A percentile compares a stretch with the other conserved stretches of the same genome.
phyloP scores from a whole-genome alignment of 208 protist species.

The Leishmania turanica region DNA sequence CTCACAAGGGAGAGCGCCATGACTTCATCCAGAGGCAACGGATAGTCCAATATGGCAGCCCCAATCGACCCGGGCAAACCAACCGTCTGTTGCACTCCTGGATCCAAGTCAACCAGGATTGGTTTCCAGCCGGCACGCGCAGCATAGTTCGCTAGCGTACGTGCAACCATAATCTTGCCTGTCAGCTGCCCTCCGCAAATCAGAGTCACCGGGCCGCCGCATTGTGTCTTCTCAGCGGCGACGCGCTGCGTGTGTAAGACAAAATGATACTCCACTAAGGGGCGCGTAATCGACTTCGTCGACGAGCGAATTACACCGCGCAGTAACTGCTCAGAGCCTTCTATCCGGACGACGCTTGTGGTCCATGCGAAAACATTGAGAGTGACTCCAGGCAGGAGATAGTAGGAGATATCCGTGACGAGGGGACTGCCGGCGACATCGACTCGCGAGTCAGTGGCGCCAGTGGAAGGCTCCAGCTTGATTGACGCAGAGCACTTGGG shows the following conservation, averaged over 20 bases:
- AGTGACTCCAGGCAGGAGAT: conserved; percentile 55
- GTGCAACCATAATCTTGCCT: conserved; percentile 52
- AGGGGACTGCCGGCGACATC: conserved; percentile 75
- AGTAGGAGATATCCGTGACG: conserved; percentile 66
- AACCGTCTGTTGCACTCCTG: conserved; percentile 52
- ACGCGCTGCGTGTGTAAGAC: conserved; percentile 57
- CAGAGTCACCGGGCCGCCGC: conserved; percentile 61
- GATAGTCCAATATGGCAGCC: conserved; percentile 72
- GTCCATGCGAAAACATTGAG: conserved; percentile 73
- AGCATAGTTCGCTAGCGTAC: conserved; percentile 78
- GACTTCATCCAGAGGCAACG: conserved; percentile 69
- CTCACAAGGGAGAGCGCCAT: conserved; percentile 49
- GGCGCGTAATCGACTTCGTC: conserved; percentile 50
- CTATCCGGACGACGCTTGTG: conserved; percentile 53
- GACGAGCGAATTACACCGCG: conserved; percentile 52
- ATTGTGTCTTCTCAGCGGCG: conserved; percentile 40
- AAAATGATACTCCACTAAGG: conserved; percentile 87
- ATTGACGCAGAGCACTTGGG: conserved; percentile 53
- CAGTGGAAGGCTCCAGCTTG: conserved; percentile 44
- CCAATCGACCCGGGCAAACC: conserved; percentile 67
- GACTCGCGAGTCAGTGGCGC: conserved; percentile 55
- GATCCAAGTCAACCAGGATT: conserved; percentile 77
- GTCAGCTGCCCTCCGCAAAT: conserved; percentile 64
- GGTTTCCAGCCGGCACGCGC: conserved; percentile 77
- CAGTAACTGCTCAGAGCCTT: conserved; percentile 66